A percentile compares a stretch with the other conserved stretches of the same genome.
Evolutionary conservation across 345 rosid genomes (phyloP).

Genomic region (Heritiera littoralis): DNA sequence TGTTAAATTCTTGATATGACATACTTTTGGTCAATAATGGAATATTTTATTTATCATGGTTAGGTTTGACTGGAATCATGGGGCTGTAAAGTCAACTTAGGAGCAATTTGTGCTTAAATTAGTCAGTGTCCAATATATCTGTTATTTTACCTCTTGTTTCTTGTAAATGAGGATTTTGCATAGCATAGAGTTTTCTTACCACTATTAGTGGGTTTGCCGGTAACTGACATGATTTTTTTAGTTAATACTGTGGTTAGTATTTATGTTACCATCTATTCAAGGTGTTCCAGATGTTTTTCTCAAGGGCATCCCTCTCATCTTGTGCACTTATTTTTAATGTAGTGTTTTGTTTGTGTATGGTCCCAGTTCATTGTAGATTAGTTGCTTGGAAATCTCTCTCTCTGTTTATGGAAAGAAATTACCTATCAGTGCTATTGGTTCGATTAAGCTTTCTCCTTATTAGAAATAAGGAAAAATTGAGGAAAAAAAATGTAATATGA

Average conservation of each 20-base stretch:
- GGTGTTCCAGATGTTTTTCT: neutral
- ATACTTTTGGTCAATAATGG: neutral
- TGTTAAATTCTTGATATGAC: constrained; percentile 15
- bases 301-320: neutral
- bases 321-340: neutral
- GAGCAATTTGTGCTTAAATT: neutral
- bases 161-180: neutral
- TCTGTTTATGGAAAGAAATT: neutral
- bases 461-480: neutral
- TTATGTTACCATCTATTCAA: neutral
- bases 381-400: neutral
- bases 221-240: neutral
- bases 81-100: neutral
- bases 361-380: neutral
- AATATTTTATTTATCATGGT: neutral
- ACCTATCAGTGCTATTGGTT: neutral
- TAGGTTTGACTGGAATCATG: too few relatives aligned
- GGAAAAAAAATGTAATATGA: neutral
- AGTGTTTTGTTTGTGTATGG: constrained; percentile 1
- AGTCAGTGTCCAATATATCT: neutral
- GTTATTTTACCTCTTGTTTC: constrained; percentile 7
- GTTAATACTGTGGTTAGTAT: neutral
- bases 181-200: neutral
- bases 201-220: neutral
- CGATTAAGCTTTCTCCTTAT: neutral